Conservation (phyloP, 352 stramenopile genomes). For the Globisporangium cederbergense region DNA sequence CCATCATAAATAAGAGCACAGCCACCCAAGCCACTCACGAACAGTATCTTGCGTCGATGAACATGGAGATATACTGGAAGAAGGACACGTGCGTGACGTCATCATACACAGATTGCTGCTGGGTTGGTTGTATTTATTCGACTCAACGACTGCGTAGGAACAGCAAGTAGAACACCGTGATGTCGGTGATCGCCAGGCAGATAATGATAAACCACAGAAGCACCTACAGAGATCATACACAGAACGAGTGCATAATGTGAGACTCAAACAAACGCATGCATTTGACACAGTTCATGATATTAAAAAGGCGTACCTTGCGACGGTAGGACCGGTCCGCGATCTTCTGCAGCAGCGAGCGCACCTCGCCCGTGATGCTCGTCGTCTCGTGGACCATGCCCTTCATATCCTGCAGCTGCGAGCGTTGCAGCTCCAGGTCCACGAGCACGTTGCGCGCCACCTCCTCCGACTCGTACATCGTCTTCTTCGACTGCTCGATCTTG, state of each 20-base stretch:
- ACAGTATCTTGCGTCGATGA: not conserved
- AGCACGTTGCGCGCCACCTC: conserved; percentile 66
- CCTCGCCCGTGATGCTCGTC: conserved; percentile 58
- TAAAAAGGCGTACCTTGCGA: conserved; percentile 37
- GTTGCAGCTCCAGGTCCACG: conserved; percentile 77
- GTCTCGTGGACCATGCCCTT: conserved; percentile 79
- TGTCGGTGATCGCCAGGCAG: conserved; percentile 59
- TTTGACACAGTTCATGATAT: not conserved
- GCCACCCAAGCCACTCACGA: not conserved
- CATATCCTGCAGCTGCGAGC: conserved; percentile 76
- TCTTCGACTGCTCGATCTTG: conserved; percentile 68
- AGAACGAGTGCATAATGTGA: conserved; percentile 2
- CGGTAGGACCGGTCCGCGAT: conserved; percentile 70
- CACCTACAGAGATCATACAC: conserved; percentile 16
- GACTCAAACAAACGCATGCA: not conserved
- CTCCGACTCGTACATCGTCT: conserved; percentile 61
- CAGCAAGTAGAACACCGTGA: conserved; percentile 82
- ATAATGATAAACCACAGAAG: conserved; percentile 71
- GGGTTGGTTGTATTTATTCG: not conserved
- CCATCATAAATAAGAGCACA: conserved; percentile 14
- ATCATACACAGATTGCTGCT: not conserved
- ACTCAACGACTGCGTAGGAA: conserved; percentile 43
- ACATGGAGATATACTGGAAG: not conserved
- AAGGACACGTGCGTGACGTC: not conserved
- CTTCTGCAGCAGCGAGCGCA: conserved; percentile 59